phyloP scores from a whole-genome alignment of 257 asterid species.

The Eucommia ulmoides region DNA sequence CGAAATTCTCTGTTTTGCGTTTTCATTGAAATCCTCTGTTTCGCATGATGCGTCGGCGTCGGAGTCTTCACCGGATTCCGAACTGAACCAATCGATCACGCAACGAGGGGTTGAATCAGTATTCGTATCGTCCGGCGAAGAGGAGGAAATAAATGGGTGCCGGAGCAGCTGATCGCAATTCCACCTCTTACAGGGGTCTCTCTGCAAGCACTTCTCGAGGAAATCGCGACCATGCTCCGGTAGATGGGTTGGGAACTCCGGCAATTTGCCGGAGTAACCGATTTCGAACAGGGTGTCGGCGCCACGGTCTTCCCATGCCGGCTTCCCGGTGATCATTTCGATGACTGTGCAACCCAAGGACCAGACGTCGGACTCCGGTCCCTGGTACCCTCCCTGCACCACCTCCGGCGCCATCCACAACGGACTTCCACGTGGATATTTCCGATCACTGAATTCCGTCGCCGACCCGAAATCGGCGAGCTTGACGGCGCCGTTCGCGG shows the following conservation, averaged over 20 bases:
- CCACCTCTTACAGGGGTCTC: conserved; percentile 37
- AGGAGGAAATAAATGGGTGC: conserved; percentile 41
- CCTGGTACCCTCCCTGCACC: conserved; percentile 41
- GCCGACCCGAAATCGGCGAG: conserved; percentile 66
- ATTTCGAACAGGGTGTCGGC: conserved; percentile 20
- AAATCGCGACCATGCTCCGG: conserved; percentile 30
- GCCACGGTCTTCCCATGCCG: conserved; percentile 35
- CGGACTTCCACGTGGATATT: conserved; percentile 39
- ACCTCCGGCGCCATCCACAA: conserved; percentile 81
- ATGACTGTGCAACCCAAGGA: conserved; percentile 56
- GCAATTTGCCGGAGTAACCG: conserved; percentile 39
- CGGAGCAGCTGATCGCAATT: conserved; percentile 53
- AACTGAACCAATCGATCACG: conserved; percentile 29
- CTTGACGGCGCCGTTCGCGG: conserved; percentile 19
- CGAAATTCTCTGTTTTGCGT: conserved; percentile 23
- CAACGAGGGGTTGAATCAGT: conserved; percentile 35
- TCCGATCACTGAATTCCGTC: background rate
- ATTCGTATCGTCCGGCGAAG: background rate
- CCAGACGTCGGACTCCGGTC: conserved; percentile 64
- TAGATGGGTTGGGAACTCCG: conserved; percentile 25
- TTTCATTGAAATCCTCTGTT: background rate
- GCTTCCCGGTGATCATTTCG: conserved; percentile 52
- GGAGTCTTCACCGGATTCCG: conserved; percentile 18
- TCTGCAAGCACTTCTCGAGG: conserved; percentile 32
- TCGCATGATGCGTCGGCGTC: background rate